Conservation (phyloP, 2,329 filamentous ascomycete genomes). For the Tolypocladium sp. region DNA sequence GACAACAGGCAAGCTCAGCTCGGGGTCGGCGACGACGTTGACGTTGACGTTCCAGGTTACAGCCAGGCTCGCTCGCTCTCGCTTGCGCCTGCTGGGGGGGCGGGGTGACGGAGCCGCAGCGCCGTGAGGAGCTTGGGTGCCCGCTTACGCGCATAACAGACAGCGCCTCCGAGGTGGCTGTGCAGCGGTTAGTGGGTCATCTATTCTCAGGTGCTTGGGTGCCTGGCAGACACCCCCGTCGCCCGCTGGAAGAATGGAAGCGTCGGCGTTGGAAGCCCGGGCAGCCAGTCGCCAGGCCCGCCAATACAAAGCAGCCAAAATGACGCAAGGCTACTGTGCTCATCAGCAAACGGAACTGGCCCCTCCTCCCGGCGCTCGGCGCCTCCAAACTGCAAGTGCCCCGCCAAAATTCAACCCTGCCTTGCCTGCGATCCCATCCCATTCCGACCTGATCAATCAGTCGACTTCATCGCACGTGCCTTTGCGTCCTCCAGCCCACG, state of each 20-base stretch:
- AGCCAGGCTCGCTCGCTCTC: not conserved
- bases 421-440: slow-evolving; percentile 4
- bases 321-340: slow-evolving; percentile 13
- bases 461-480: slow-evolving; percentile 1
- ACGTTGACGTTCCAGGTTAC: slow-evolving; percentile 7
- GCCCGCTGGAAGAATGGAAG: not conserved
- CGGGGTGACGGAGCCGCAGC: slow-evolving; percentile 1
- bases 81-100: slow-evolving; percentile 4
- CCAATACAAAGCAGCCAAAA: slow-evolving; percentile 6
- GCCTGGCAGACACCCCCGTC: not conserved
- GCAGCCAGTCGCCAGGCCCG: not conserved
- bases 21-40: slow-evolving; percentile 6
- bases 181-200: not conserved
- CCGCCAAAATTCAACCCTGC: slow-evolving; percentile 5
- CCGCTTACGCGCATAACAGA: slow-evolving; percentile 3
- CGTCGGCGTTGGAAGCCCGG: not conserved
- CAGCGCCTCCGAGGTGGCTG: not conserved
- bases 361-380: slow-evolving; percentile 4
- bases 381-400: slow-evolving; percentile 3
- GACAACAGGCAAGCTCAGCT: slow-evolving; percentile 6
- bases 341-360: not conserved
- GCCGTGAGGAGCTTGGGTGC: not conserved
- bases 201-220: not conserved
- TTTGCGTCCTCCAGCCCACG: slow-evolving; percentile 9
- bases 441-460: not conserved